Conservation (phyloP, 163 green algal genomes). For the Scenedesmus sp. region DNA sequence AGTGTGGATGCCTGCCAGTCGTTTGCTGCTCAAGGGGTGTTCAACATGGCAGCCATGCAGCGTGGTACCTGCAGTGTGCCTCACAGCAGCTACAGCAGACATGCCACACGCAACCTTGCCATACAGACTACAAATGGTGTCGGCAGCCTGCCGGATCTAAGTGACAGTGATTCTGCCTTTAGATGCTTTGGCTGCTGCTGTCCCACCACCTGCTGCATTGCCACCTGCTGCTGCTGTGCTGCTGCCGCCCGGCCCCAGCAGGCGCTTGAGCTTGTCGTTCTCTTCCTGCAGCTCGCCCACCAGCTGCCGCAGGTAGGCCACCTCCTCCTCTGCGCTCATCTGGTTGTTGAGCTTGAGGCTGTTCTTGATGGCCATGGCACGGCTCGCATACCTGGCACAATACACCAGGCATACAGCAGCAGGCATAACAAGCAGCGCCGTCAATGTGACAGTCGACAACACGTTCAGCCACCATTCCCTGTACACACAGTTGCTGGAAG, state of each 20-base stretch:
- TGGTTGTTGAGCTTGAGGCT: conserved; percentile 63
- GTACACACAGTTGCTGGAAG: too few species aligned
- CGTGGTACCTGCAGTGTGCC: too few species aligned
- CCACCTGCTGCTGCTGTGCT: background rate
- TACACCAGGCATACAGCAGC: background rate
- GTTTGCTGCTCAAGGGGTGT: too few species aligned
- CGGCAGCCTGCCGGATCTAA: background rate
- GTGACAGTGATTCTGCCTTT: background rate
- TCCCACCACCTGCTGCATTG: background rate
- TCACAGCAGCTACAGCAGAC: too few species aligned
- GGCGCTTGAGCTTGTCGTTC: conserved; percentile 13
- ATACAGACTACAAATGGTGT: background rate
- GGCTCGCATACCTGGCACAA: conserved; percentile 59
- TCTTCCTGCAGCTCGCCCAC: conserved; percentile 34
- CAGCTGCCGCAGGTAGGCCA: conserved; percentile 46
- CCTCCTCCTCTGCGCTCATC: conserved; percentile 59
- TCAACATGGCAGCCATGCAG: too few species aligned
- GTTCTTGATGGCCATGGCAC: conserved; percentile 73
- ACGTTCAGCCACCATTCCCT: background rate
- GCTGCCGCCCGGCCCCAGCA: background rate
- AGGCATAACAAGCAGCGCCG: background rate
- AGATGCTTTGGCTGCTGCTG: background rate
- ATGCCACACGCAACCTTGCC: background rate
- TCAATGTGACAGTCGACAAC: background rate
- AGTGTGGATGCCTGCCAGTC: too few species aligned